These are phyloP conservation scores for Hordeum pubiflorum DNA, from an alignment of 202 grass and related monocot species.

Conservation along the genomic window DNA sequence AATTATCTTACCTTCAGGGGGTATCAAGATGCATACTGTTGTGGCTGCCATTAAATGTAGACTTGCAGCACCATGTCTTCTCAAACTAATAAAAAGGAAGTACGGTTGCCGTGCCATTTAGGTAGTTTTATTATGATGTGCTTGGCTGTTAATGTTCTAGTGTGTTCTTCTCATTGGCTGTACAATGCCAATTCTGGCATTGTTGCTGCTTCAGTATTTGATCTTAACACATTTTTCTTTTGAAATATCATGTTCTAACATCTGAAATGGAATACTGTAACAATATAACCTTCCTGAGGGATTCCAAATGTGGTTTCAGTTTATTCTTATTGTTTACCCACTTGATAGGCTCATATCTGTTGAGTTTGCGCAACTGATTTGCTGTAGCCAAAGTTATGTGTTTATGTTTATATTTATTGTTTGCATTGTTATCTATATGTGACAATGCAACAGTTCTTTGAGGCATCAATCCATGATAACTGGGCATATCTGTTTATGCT, in stretches of 20 bases:
- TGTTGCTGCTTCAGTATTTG: background rate
- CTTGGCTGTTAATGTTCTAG: background rate
- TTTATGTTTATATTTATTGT: background rate
- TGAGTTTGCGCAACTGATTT: background rate
- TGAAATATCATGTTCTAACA: background rate
- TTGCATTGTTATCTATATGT: background rate
- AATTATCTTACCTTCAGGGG: background rate
- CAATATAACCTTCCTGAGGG: background rate
- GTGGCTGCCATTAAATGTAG: background rate
- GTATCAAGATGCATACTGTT: background rate
- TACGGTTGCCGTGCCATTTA: background rate
- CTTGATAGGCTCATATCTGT: background rate
- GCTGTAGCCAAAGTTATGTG: background rate
- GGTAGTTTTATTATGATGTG: background rate
- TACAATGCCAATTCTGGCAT: background rate
- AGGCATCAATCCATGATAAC: background rate
- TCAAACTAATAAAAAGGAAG: background rate
- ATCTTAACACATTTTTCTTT: background rate
- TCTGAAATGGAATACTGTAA: background rate
- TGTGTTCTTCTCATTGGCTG: background rate
- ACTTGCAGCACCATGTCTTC: background rate
- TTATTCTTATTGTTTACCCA: background rate
- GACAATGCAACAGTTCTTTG: background rate
- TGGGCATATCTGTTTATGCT: background rate
- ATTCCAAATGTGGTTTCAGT: background rate